Percentiles rank a stretch among this genome's conserved stretches.
Conservation (phyloP, 1,284 basidiomycete species). For the Microbotryum silenes-acaulis region DNA sequence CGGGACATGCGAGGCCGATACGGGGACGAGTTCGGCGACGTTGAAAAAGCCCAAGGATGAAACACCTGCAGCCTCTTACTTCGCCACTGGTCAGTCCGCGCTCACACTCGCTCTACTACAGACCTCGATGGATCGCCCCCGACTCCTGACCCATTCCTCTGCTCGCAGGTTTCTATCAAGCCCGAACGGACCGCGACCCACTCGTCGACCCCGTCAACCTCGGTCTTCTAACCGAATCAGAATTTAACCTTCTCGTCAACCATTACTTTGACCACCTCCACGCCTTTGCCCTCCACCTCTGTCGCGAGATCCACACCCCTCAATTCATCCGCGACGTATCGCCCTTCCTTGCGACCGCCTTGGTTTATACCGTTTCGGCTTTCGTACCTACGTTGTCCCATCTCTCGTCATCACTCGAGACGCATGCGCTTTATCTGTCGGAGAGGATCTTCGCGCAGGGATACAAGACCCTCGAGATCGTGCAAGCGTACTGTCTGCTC, state of each 20-base stretch:
- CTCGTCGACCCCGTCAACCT: slow-evolving; percentile 20
- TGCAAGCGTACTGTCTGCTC: slow-evolving; percentile 17
- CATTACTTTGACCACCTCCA: slow-evolving; percentile 20
- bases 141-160: slow-evolving; percentile 10
- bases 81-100: neutral
- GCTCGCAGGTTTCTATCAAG: slow-evolving; percentile 21
- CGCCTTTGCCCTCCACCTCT: slow-evolving; percentile 21
- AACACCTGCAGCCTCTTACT: neutral
- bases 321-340: slow-evolving; percentile 25
- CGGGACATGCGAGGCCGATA: slow-evolving; percentile 20
- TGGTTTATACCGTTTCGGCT: slow-evolving; percentile 12
- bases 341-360: slow-evolving; percentile 24
- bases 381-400: slow-evolving; percentile 9
- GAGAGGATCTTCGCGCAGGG: slow-evolving; percentile 21
- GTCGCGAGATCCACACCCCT: slow-evolving; percentile 14
- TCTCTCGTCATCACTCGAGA: slow-evolving; percentile 9
- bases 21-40: slow-evolving; percentile 12
- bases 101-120: neutral
- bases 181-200: slow-evolving; percentile 15
- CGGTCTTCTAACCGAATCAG: slow-evolving; percentile 14
- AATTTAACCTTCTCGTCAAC: slow-evolving; percentile 18
- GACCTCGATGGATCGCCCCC: neutral
- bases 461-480: slow-evolving; percentile 25
- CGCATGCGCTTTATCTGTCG: slow-evolving; percentile 11
- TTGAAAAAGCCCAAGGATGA: neutral